These are phyloP conservation scores for Porcisia hertigi DNA, from an alignment of 208 protist species.

Conservation along the genomic window DNA sequence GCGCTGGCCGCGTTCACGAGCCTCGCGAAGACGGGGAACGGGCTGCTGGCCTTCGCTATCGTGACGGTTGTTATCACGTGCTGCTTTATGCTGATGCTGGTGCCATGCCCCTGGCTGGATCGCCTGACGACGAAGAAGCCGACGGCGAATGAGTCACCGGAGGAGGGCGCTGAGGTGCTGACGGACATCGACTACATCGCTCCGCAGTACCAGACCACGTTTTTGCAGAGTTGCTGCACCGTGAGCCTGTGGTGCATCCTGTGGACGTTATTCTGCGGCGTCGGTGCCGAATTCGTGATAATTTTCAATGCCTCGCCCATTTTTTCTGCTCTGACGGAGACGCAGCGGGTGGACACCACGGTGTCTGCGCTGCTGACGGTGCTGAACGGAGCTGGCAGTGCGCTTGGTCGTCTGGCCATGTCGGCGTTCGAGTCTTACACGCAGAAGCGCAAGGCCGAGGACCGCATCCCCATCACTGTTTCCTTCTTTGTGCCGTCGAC, in stretches of 20 bases:
- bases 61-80: constrained; percentile 32
- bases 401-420: constrained; percentile 59
- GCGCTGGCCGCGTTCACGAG: constrained; percentile 43
- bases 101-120: constrained; percentile 23
- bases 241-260: constrained; percentile 51
- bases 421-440: constrained; percentile 54
- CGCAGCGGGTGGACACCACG: constrained; percentile 23
- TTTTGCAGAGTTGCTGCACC: constrained; percentile 49
- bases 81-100: constrained; percentile 26
- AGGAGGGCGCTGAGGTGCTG: constrained; percentile 2
- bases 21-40: not conserved
- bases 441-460: constrained; percentile 46
- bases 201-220: constrained; percentile 62
- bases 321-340: constrained; percentile 41
- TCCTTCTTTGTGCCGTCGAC: constrained; percentile 58
- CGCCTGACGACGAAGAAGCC: constrained; percentile 2
- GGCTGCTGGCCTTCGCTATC: constrained; percentile 39
- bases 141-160: not conserved
- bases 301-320: constrained; percentile 66
- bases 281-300: constrained; percentile 59
- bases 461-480: constrained; percentile 68
- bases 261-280: constrained; percentile 57
- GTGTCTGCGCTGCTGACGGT: constrained; percentile 61
- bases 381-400: constrained; percentile 62
- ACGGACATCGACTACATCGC: constrained; percentile 71